Evolutionary conservation across 148 eudicot species (phyloP).

Genomic region (Mesembryanthemum crystallinum): DNA sequence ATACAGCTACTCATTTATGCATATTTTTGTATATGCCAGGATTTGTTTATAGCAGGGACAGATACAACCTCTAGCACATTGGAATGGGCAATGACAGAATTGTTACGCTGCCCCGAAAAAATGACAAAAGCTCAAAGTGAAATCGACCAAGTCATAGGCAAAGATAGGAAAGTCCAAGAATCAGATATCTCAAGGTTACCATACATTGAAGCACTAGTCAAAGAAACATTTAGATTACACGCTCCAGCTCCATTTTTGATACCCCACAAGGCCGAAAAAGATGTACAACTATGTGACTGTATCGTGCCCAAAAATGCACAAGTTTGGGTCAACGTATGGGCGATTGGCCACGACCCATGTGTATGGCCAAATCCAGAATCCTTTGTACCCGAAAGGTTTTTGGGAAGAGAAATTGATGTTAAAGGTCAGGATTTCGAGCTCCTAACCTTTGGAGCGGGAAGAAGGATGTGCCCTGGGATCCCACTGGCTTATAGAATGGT

Average conservation of each 20-base stretch:
- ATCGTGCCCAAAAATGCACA: conserved; percentile 34
- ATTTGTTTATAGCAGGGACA: conserved; percentile 32
- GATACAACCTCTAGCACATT: conserved; percentile 23
- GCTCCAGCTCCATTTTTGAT: conserved; percentile 31
- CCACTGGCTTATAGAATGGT: too few relatives aligned
- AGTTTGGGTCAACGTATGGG: conserved; percentile 39
- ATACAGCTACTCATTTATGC: too few relatives aligned
- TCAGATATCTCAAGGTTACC: conserved; percentile 23
- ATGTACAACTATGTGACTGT: conserved; percentile 28
- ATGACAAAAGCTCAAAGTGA: conserved; percentile 33
- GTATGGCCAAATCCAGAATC: conserved; percentile 23
- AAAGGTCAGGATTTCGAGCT: conserved; percentile 29
- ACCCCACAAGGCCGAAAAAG: conserved; percentile 27
- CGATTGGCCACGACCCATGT: conserved; percentile 27
- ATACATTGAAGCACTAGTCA: too few relatives aligned
- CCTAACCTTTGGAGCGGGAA: conserved; percentile 29
- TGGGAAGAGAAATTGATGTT: conserved; percentile 16
- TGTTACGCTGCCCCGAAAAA: conserved; percentile 24
- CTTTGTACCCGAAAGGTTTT: conserved; percentile 35
- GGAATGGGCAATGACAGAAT: conserved; percentile 41
- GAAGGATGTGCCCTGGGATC: too few relatives aligned
- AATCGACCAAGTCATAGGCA: conserved; percentile 22
- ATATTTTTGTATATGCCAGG: conserved; percentile 32
- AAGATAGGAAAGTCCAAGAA: conserved; percentile 25
- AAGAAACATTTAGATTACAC: conserved; percentile 27